Evolutionary conservation across 2,329 filamentous ascomycete species (phyloP), one percentile per base, ranked within the genome.

Genomic region (Ophidiomyces ophidiicola): DNA sequence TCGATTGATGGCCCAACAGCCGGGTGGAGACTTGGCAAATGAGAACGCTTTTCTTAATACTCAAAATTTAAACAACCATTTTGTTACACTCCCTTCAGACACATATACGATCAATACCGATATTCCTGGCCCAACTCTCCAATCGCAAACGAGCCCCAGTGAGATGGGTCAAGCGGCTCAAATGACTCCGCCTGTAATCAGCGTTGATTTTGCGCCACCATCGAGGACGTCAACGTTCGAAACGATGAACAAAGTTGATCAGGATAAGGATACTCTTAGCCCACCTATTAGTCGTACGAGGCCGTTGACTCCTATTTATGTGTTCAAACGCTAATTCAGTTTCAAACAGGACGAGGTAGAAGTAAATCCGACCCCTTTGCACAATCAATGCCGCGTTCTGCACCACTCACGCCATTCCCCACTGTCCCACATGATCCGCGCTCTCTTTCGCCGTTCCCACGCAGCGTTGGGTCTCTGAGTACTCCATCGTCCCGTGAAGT

Each of bases 111-210:
- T 57, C 39, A 58, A 62, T 6, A 53, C 53, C 23, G 66, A 69
- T 37, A 69, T 72, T 5, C 14, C 26, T 19, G 36, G 31, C 2
- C 58, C 69, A 45, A 61, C 58, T 43, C 52, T 61, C 39, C 64
- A 68, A 47, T 61, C 68, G 25, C 64, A 57, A 42, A 63, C 67
- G 17, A 57, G 59, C n/a, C 62, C 62, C 17, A 57, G 62, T 20
- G 81, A 87, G 42, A 72, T 82, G 55, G 74, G 76, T 4, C 77
- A 73, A 54, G 76, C 73, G 32, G 74, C 78, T 35, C 72, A 82
- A 49, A 90, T 93, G 79, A 81, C 80, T 3, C 83, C 87, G n/a
- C 87, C 87, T 0, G 83, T 87, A 36, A 94, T 94, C 61, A 93
- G 90, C 55, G 90, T 94, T 50, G 83, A 94, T 56, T 86, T 84